Conservation (phyloP, 2,329 filamentous ascomycete species). For the Fonsecaea erecta region DNA sequence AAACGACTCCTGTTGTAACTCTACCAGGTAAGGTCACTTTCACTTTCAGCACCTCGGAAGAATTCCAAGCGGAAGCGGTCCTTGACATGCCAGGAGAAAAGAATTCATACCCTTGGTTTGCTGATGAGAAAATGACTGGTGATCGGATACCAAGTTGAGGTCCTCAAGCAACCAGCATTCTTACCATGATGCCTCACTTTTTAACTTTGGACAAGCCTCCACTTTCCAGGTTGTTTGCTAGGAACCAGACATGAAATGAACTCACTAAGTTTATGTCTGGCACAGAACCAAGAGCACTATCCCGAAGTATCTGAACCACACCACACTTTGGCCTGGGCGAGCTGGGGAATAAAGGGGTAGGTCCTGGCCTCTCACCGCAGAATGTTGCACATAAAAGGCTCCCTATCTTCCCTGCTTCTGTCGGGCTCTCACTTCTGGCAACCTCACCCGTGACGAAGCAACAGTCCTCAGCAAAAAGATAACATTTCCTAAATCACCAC, state of each 20-base stretch:
- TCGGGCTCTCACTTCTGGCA: not conserved
- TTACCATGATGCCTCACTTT: not conserved
- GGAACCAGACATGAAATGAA: not conserved
- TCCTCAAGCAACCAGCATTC: not conserved
- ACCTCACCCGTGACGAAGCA: not conserved
- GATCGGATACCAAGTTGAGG: too few species aligned
- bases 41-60: not conserved
- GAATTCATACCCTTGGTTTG: not conserved
- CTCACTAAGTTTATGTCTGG: not conserved
- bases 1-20: too few species aligned
- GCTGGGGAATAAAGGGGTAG: not conserved
- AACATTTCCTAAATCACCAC: not conserved
- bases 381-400: not conserved
- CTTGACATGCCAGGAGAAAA: not conserved
- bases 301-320: not conserved
- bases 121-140: not conserved
- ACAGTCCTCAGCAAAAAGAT: not conserved
- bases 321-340: not conserved
- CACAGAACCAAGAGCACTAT: not conserved
- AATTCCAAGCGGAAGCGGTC: not conserved
- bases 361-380: not conserved
- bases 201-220: not conserved
- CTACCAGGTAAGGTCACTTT: too few species aligned
- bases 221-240: not conserved
- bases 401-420: not conserved